Base-by-base conservation (phyloP, 2,329 filamentous ascomycete genomes). In the Beauveria sp. region DNA sequence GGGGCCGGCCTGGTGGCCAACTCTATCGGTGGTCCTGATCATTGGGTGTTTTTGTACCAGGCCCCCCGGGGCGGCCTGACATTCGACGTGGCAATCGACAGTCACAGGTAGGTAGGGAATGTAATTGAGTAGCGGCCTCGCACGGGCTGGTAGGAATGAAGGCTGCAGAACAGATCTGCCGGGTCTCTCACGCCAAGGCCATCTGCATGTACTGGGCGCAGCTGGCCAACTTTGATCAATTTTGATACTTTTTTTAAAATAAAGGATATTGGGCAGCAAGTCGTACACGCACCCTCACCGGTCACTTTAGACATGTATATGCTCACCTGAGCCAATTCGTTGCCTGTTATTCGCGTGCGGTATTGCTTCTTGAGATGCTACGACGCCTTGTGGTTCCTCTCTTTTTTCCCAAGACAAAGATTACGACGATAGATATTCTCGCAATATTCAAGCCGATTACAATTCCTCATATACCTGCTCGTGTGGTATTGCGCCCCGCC, bases 1-100 rank as follows among this genome's bases (percentile, higher is more conserved):
- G 57, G 52, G 57, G 57, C 57, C 57, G 48, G 10, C 57, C 48
- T 22, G 57, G 57, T 59, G 48, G 57, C 57, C 57, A 47, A 34
- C 57, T 24, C n/a, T 16, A 47, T 28, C 40, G 22, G 57, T 22
- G 57, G 28, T 41, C 48, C 41, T 46, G 48, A 53, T 59, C 48
- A 47, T 22, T 28, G 56, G 5, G 3, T 22, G 18, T 34, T 8
- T 28, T 28, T 40, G 20, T 28, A 43, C 55, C 14, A 43, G 22
- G 34, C 44, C 30, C n/a, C 10, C 10, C n/a, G 20, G 37, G 56
- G 24, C 56, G n/a, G 48, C 57, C 57, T 53, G 57, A 59, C 48
- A 41, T 28, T 59, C 24, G 47, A 59, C 57, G 57, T 59, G 57
- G 48, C 57, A 46, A 16, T 52, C 18, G 28, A 46, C 40, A 47